Evolutionary conservation across 306 rosid species (phyloP).

Genomic region (Fagus sylvatica): DNA sequence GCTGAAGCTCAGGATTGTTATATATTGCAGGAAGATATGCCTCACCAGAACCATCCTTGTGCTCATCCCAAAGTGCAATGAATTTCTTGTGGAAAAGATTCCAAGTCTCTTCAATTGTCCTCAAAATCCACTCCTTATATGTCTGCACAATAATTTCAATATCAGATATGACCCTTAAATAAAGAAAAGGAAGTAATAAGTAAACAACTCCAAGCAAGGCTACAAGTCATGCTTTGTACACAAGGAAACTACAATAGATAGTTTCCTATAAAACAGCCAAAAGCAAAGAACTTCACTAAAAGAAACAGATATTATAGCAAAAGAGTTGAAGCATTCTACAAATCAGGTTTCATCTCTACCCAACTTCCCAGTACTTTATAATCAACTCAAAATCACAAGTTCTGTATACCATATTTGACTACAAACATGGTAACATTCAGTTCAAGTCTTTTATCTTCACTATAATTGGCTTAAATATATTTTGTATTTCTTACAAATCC

Average conservation of each 20-base stretch:
- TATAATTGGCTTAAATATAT: neutral
- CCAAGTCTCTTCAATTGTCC: slow-evolving; percentile 77
- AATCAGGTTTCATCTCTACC: neutral
- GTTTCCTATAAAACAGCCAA: neutral
- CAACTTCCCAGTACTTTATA: neutral
- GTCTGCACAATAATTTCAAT: slow-evolving; percentile 39
- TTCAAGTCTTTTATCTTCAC: slow-evolving; percentile 3
- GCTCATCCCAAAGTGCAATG: slow-evolving; percentile 68
- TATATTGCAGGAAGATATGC: slow-evolving; percentile 81
- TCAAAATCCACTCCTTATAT: slow-evolving; percentile 87
- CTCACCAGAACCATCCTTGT: slow-evolving; percentile 76
- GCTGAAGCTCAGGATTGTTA: slow-evolving; percentile 60
- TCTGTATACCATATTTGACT: neutral
- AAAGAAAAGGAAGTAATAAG: neutral
- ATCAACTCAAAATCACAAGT: neutral
- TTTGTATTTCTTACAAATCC: neutral
- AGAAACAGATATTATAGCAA: neutral
- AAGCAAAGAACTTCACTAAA: neutral
- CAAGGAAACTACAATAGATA: neutral
- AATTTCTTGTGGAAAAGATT: slow-evolving; percentile 66
- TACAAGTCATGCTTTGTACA: neutral
- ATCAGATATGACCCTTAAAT: slow-evolving; percentile 13
- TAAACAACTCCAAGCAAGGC: neutral
- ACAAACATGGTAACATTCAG: neutral
- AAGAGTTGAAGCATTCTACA: neutral